Base-by-base conservation (phyloP, 208 protist genomes). In the Endotrypanum monterogeii region DNA sequence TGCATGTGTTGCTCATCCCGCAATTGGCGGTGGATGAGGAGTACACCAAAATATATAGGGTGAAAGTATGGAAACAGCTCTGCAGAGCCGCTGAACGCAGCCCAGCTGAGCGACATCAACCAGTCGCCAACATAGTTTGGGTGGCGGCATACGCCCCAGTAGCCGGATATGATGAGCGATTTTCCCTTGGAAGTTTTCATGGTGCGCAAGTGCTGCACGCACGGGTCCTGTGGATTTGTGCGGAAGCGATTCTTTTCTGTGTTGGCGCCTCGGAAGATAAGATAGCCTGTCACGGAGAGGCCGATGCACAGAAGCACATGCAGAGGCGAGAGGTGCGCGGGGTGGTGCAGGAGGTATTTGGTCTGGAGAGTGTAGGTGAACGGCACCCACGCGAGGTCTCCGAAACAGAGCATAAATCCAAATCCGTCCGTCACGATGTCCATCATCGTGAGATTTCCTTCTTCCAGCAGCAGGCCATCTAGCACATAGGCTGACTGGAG, bases 101-200 rank as follows among this genome's bases (percentile, higher is more conserved):
- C 86, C 88, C 86, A 95, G 51, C 82, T 68, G 0, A 97, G 77
- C 20, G 92, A 80, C 89, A 96, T 93, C 35, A 97, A 74, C 91
- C 90, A 98, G 82, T 99, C 98, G 35, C 97, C 97, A 23, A 98
- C 86, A 82, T 99, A 99, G 83, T 99, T 99, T 18, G 98, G 94
- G 86, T 99, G 97, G 30, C 98, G 89, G 71, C 96, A 98, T 30
- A 98, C 82, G 60, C 98, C 98, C 98, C 98, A 99, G 76, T 89
- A 99, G 73, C 98, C 98, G 11, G 93, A 98, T 50, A 94, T 89
- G 62, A 99, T 82, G 23, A 99, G 93, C 7, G 89, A 89, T 71
- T 90, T 94, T 3, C 90, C 92, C 11, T 65, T 68, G 11, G 85
- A 89, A 35, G 98, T 98, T 66, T 88, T 78, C 84, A 98, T 89